A percentile compares a stretch with the other conserved stretches of the same genome.
phyloP scores from a whole-genome alignment of 2,329 filamentous ascomycete species.

The Ceratocystis papillata region DNA sequence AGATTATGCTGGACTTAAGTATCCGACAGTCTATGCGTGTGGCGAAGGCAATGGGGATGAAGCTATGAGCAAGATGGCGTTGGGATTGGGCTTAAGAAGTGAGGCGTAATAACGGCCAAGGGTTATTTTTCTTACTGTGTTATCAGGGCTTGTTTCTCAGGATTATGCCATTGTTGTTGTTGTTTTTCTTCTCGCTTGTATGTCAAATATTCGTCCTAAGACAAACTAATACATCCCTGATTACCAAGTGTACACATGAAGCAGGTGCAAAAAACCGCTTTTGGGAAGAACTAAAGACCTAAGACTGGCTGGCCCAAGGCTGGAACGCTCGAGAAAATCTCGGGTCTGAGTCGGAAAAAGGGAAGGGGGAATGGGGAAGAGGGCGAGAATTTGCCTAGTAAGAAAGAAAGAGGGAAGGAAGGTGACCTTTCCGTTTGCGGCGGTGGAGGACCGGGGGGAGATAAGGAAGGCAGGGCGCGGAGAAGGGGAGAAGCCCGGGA shows the following conservation, averaged over 20 bases:
- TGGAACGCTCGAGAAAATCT: no score
- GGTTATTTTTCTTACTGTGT: not conserved
- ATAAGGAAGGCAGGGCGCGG: not conserved
- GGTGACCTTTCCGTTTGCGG: not conserved
- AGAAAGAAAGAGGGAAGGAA: not conserved
- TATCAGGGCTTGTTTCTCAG: no score
- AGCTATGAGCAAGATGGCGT: conserved; percentile 51
- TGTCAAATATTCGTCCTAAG: no score
- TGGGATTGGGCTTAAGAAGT: not conserved
- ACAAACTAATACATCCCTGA: no score
- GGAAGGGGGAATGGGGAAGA: not conserved
- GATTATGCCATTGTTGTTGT: no score
- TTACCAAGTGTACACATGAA: not conserved
- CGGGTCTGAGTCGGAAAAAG: not conserved
- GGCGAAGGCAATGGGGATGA: conserved; percentile 88
- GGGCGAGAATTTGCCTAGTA: not conserved
- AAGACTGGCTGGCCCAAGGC: no score
- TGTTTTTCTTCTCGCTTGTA: no score
- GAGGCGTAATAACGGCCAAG: not conserved
- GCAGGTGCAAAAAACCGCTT: not conserved
- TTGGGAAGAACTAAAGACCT: not conserved
- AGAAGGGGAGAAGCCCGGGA: not conserved
- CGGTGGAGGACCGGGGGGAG: not conserved
- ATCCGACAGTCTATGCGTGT: conserved; percentile 85
- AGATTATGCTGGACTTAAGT: conserved; percentile 97